Evolutionary conservation across 768 basidiomycete genomes (phyloP), one percentile per base, ranked within the genome.

Genomic region (Clitopilus passeckerianus): DNA sequence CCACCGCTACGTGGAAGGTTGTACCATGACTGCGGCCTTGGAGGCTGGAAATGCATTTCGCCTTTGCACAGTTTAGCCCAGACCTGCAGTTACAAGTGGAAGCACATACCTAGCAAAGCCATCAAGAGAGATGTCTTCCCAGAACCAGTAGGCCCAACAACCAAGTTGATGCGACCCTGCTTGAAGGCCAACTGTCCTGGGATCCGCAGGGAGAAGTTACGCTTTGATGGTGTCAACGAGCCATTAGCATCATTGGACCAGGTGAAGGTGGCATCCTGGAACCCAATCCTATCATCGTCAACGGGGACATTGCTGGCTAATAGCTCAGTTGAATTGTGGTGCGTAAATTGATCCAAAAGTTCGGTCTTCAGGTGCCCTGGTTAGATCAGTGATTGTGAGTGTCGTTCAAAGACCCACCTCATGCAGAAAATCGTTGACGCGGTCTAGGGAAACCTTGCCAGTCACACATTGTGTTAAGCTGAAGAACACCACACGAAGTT

Each of bases 81-180:
- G 27, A 30, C 27, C 37, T 27, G 34, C n/a, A 10, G 30, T 15
- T 30, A 6, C 33, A 30, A 22, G 53, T 7, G 12, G 15, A 10
- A 24, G 1, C 37, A 24, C 63, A 22, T 60, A 74, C 77, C 79
- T 10, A 86, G 75, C 43, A 86, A 70, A 0, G 86, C 86, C 84
- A 88, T 86, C 20, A 87, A 73, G 34, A 87, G 66, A 0, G 84
- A 85, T 0, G 87, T 87, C 71, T 87, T 89, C 6, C 86, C 87
- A 4, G 78, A 80, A 24, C 79, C 80, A 53, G 85, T 86, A 7
- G 84, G 80, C 0, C 86, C 86, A 35, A 86, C 71, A 9, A 87
- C 78, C 54, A 86, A 71, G 61, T 87, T 87, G 56, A 86, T 77
- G 59, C 72, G 64, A 16, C 80, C 79, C 9, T 68, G 75, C 62